Evolutionary conservation across 345 rosid genomes (phyloP).

Genomic region (Salix purpurea): DNA sequence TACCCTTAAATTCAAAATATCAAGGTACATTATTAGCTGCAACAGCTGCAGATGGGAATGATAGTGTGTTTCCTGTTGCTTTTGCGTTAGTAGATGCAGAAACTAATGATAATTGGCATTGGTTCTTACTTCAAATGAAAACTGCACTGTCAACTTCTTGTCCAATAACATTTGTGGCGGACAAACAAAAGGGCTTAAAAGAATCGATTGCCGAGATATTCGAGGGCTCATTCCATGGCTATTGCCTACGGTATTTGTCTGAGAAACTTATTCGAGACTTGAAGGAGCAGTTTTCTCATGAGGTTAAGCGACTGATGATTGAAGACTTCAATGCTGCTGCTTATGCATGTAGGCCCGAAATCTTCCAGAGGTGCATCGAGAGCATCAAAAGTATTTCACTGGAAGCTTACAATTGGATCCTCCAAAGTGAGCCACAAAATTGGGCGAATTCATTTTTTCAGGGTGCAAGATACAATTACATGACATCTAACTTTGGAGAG

Average conservation of each 20-base stretch:
- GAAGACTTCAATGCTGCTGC: constrained; percentile 81
- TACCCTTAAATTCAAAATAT: constrained; percentile 80
- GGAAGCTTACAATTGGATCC: constrained; percentile 82
- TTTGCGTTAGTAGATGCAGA: constrained; percentile 83
- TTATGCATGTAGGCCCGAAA: constrained; percentile 54
- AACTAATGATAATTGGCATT: constrained; percentile 77
- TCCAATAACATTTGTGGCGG: constrained; percentile 77
- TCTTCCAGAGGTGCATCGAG: constrained; percentile 55
- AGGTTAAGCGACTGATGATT: constrained; percentile 70
- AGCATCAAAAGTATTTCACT: constrained; percentile 71
- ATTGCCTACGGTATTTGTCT: constrained; percentile 63
- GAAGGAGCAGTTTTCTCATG: constrained; percentile 90
- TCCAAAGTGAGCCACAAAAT: constrained; percentile 72
- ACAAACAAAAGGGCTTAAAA: constrained; percentile 67
- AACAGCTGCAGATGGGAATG: constrained; percentile 82
- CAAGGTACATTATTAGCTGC: constrained; percentile 84
- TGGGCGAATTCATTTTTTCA: constrained; percentile 89
- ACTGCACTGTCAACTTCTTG: constrained; percentile 54
- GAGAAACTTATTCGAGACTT: constrained; percentile 72
- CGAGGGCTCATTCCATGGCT: constrained; percentile 57
- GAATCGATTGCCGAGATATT: constrained; percentile 65
- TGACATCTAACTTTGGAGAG: constrained; percentile 78
- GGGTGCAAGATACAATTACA: constrained; percentile 80
- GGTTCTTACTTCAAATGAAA: constrained; percentile 84
- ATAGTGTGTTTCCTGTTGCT: constrained; percentile 76